Evolutionary conservation across 2,329 filamentous ascomycete genomes (phyloP).

Genomic region (Capronia americana): DNA sequence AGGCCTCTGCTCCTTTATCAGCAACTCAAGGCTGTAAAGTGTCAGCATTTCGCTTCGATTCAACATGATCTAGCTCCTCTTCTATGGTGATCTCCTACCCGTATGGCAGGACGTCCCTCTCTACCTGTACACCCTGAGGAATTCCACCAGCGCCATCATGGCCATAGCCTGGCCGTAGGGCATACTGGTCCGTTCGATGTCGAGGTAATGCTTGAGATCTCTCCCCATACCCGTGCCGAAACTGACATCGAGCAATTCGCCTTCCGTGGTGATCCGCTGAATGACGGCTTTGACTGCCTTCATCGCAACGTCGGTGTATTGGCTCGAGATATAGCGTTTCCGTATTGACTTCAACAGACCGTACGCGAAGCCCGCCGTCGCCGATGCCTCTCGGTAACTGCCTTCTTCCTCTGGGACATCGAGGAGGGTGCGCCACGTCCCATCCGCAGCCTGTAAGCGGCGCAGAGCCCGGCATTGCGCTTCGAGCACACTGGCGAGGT

Average conservation of each 20-base stretch:
- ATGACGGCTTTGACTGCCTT: constrained; percentile 72
- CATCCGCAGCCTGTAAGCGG: constrained; percentile 64
- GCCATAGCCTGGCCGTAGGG: constrained; percentile 86
- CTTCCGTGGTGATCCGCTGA: constrained; percentile 67
- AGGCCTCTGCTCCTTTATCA: too few relatives aligned
- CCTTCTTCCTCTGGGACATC: constrained; percentile 70
- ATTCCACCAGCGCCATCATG: constrained; percentile 80
- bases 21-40: too few relatives aligned
- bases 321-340: constrained; percentile 70
- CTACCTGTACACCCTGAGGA: constrained; percentile 64
- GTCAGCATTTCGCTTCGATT: too few relatives aligned
- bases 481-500: constrained; percentile 61
- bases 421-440: constrained; percentile 77
- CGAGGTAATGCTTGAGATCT: constrained; percentile 75
- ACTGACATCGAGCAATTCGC: constrained; percentile 75
- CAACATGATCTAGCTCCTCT: too few relatives aligned
- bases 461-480: constrained; percentile 72
- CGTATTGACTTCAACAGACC: constrained; percentile 76
- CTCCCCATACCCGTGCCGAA: constrained; percentile 82
- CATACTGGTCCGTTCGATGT: constrained; percentile 79
- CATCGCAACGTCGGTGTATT: constrained; percentile 66
- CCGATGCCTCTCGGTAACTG: constrained; percentile 77
- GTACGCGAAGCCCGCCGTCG: constrained; percentile 80
- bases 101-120: too few relatives aligned
- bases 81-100: too few relatives aligned